Base-by-base conservation (phyloP, 495 filamentous ascomycete genomes). In the Neurospora sp. region DNA sequence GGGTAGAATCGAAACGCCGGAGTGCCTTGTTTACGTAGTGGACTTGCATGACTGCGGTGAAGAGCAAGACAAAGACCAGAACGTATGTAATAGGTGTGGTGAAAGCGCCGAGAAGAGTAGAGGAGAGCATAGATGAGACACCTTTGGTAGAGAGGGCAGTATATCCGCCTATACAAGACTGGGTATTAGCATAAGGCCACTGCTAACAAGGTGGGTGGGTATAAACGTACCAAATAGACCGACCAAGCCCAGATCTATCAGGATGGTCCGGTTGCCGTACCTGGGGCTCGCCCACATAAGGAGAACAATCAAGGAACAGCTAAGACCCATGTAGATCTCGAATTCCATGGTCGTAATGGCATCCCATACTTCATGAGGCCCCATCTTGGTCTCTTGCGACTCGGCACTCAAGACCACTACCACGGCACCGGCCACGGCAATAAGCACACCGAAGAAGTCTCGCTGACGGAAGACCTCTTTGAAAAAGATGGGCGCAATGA, bases 121-220 rank as follows among this genome's bases (percentile, higher is more conserved):
- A 93, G 3, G 95, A 97, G 53, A 99, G 87, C 79, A 99, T 89
- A 0, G 96, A 98, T 4, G 96, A 94, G 20, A 99, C 92, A 72
- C 96, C 96, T 79, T 98, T 99, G 42, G 96, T 99, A 7, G 95
- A 93, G 14, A 99, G 87, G 44, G 92, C 96, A 10, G 96, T 99
- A 82, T 98, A 99, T 70, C 93, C 96, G 70, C 94, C 93, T 94
- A 71, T 48, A 48, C 39, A 14, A 12, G 8, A 74, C 84, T 59
- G 83, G 84, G 79, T 78, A 73, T 44, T 27, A 72, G 68, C 31
- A 35, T 4, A 38, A 40, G n/a, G n/a, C 70, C 27, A 69, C 42
- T 20, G 48, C 39, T 20, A 53, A 44, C 17, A 38, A 20, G 69
- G 41, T 2, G 1, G 40, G 31, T 40, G 1, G 40, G 31, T 40